phyloP scores from a whole-genome alignment of 2,329 filamentous ascomycete genomes.

The Chaetomium globosum region DNA sequence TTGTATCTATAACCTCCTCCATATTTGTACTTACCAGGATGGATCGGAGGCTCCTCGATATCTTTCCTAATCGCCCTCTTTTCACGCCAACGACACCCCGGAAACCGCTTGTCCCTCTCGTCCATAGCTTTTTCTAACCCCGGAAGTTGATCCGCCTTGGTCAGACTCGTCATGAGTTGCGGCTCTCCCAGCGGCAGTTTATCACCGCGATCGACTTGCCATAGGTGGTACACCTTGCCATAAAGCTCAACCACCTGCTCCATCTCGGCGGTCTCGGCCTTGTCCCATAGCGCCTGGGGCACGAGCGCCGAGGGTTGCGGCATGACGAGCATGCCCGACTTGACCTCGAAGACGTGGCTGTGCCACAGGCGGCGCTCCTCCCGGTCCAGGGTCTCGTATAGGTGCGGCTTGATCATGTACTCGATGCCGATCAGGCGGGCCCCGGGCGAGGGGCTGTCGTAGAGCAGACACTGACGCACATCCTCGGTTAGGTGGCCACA shows the following conservation, averaged over 20 bases:
- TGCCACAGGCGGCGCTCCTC: conserved; percentile 80
- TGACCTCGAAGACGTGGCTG: conserved; percentile 73
- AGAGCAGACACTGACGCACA: conserved; percentile 82
- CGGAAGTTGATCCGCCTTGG: conserved; percentile 50
- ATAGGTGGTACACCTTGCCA: conserved; percentile 83
- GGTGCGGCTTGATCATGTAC: conserved; percentile 76
- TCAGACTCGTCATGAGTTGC: conserved; percentile 59
- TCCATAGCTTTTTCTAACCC: conserved; percentile 50
- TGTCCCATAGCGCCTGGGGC: conserved; percentile 68
- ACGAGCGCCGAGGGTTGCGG: conserved; percentile 58
- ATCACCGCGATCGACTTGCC: conserved; percentile 80
- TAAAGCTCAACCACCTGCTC: conserved; percentile 73
- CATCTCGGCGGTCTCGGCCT: conserved; percentile 79
- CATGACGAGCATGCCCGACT: conserved; percentile 79
- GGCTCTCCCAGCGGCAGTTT: conserved; percentile 55
- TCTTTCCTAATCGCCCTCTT: conserved; percentile 51
- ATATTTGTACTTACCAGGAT: conserved; percentile 42
- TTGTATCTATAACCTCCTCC: too few relatives aligned
- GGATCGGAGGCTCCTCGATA: conserved; percentile 48
- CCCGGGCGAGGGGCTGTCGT: conserved; percentile 67
- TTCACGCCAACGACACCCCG: conserved; percentile 47
- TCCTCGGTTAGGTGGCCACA: conserved; percentile 76
- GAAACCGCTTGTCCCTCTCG: conserved; percentile 51
- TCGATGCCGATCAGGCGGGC: conserved; percentile 82
- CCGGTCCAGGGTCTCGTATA: conserved; percentile 66